Evolutionary conservation across 805 yeast genomes (phyloP).

Genomic region (Ogataea siamensis): DNA sequence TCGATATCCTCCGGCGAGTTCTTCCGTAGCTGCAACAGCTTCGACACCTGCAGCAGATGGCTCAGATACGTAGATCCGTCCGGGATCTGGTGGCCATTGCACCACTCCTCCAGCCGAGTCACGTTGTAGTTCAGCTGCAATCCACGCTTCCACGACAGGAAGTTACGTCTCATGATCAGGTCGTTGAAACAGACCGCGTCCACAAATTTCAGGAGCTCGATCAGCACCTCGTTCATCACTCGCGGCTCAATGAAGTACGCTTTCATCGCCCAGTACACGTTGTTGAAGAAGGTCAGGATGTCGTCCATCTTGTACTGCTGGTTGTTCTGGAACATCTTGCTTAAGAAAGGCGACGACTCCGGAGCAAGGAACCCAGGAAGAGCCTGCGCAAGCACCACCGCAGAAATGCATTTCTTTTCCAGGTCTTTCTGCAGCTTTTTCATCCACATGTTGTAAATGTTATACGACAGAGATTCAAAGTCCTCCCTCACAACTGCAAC

Average conservation of each 20-base stretch:
- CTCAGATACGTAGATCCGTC: slow-evolving; percentile 83
- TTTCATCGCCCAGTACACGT: slow-evolving; percentile 90
- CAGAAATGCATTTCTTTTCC: slow-evolving; percentile 91
- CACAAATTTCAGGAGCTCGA: slow-evolving; percentile 79
- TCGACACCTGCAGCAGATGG: slow-evolving; percentile 90
- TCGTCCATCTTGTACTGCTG: slow-evolving; percentile 91
- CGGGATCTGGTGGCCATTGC: slow-evolving; percentile 86
- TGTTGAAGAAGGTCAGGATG: slow-evolving; percentile 81
- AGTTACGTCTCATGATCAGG: slow-evolving; percentile 88
- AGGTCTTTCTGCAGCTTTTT: slow-evolving; percentile 87
- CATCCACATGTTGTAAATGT: slow-evolving; percentile 96
- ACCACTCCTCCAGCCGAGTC: slow-evolving; percentile 97
- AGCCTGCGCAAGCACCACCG: slow-evolving; percentile 90
- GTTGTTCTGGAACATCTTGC: slow-evolving; percentile 73
- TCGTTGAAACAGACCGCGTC: slow-evolving; percentile 96
- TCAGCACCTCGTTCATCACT: slow-evolving; percentile 79
- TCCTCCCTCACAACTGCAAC: slow-evolving; percentile 93
- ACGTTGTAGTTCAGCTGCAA: slow-evolving; percentile 94
- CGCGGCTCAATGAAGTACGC: slow-evolving; percentile 82
- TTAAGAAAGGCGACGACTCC: slow-evolving; percentile 74
- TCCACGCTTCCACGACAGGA: slow-evolving; percentile 97
- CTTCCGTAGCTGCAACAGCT: slow-evolving; percentile 87
- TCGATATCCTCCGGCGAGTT: slow-evolving; percentile 85
- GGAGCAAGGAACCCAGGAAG: slow-evolving; percentile 94
- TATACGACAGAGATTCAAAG: slow-evolving; percentile 87